Evolutionary conservation across 352 stramenopile species (phyloP), one percentile per base, ranked within the genome.

Genomic region (Phytophthora kernoviae): DNA sequence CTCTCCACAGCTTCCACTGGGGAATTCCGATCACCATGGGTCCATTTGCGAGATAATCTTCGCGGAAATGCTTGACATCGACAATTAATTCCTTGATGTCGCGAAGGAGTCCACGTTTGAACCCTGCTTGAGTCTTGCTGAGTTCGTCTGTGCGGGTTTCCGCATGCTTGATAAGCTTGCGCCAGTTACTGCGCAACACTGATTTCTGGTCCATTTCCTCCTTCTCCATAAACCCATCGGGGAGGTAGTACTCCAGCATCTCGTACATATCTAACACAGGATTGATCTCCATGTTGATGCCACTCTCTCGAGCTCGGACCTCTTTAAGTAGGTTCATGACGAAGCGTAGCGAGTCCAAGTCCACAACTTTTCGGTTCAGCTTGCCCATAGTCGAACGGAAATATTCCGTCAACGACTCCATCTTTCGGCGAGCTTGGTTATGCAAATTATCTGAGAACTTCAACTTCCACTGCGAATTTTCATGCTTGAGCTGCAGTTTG

Each of bases 191-290:
- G 22, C 92, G 90, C 6, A 99, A 73, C 14, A 99, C 96, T 15
- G 93, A 99, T 75, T 99, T 99, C 64, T 99, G 97, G 55, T 99
- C 97, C 77, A 99, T 99, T 66, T 99, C 97, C 62, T 99, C 95
- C 62, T 99, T 99, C 58, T 99, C 96, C 96, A 99, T 99, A 69
- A 99, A 99, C 3, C 92, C 93, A 22, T 96, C 84, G 3, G 93
- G 90, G 1, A 98, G 41, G 55, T 97, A 98, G 36, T 94, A 94
- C 66, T 98, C 91, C 17, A 99, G 83, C 93, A 99, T 98, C 51
- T 94, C 90, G 80, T 99, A 99, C 97, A 99, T 99, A 46, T 99
- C 96, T 47, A 99, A 84, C 39, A 99, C 96, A 2, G 97, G 96
- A 41, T 96, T 96, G 58, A 99, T 99, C 68, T 99, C 97, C 88